Percentiles rank a stretch among this genome's conserved stretches.
phyloP scores from a whole-genome alignment of 768 basidiomycete species.

The Melanogaster broomeanus region DNA sequence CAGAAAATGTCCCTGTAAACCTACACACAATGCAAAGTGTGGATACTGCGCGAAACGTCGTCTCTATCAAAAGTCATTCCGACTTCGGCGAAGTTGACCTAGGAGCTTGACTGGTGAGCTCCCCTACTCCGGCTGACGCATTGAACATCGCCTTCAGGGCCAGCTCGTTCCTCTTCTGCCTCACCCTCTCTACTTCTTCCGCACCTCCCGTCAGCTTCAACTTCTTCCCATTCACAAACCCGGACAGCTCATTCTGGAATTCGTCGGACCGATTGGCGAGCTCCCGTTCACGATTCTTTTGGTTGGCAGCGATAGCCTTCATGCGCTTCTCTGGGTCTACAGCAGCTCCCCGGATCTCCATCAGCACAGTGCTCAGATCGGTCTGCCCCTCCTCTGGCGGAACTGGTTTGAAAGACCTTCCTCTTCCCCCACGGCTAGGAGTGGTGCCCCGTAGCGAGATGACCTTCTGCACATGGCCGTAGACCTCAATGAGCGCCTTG shows the following conservation, averaged over 20 bases:
- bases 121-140: constrained; percentile 12
- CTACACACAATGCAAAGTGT: neutral
- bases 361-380: constrained; percentile 77
- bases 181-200: constrained; percentile 85
- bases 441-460: constrained; percentile 63
- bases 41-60: neutral
- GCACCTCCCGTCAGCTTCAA: constrained; percentile 95
- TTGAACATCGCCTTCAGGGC: constrained; percentile 90
- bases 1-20: neutral
- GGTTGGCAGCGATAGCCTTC: constrained; percentile 90
- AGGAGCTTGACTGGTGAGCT: neutral
- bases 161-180: constrained; percentile 82
- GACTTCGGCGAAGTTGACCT: neutral
- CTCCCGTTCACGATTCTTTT: constrained; percentile 79
- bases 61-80: neutral
- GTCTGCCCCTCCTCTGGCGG: constrained; percentile 66
- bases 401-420: constrained; percentile 58
- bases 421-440: constrained; percentile 43
- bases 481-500: constrained; percentile 85
- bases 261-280: constrained; percentile 74
- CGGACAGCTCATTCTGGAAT: constrained; percentile 78
- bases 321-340: constrained; percentile 83
- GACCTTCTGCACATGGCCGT: constrained; percentile 89
- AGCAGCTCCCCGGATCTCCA: constrained; percentile 84
- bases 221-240: constrained; percentile 87